Evolutionary conservation across 192 early-diverging fungal species (phyloP).

Genomic region (Umbelopsis isabellina): DNA sequence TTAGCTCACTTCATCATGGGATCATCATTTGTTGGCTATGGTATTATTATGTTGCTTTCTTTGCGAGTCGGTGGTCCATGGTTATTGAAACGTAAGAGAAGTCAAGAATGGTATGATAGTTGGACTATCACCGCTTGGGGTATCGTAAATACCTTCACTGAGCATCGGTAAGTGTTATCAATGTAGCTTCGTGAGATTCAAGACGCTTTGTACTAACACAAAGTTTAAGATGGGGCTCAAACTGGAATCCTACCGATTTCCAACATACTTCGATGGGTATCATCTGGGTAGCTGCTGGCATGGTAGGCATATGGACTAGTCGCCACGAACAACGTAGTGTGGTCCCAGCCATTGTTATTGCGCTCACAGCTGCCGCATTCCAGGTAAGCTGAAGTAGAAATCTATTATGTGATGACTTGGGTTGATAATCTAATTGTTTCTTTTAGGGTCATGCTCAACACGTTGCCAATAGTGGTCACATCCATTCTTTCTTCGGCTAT

Average conservation of each 20-base stretch:
- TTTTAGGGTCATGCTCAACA: conserved; percentile 63
- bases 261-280: conserved; percentile 73
- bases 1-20: conserved; percentile 77
- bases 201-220: background rate
- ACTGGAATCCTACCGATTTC: conserved; percentile 69
- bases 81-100: conserved; percentile 56
- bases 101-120: conserved; percentile 73
- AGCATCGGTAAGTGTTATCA: conserved; percentile 58
- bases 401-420: too few relatives aligned
- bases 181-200: background rate
- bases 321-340: conserved; percentile 53
- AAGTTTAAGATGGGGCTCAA: conserved; percentile 34
- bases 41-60: conserved; percentile 59
- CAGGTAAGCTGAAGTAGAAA: too few relatives aligned
- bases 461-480: conserved; percentile 56
- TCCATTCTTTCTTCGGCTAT: conserved; percentile 70
- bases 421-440: too few relatives aligned
- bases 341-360: conserved; percentile 63
- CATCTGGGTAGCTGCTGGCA: conserved; percentile 68
- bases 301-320: conserved; percentile 57
- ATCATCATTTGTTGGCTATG: conserved; percentile 70
- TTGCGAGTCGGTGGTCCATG: conserved; percentile 62
- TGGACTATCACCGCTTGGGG: conserved; percentile 67
- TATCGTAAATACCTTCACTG: conserved; percentile 71
- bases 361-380: conserved; percentile 66